Conservation (phyloP, 2,329 filamentous ascomycete genomes). For the Paraphaeosphaeria minitans region DNA sequence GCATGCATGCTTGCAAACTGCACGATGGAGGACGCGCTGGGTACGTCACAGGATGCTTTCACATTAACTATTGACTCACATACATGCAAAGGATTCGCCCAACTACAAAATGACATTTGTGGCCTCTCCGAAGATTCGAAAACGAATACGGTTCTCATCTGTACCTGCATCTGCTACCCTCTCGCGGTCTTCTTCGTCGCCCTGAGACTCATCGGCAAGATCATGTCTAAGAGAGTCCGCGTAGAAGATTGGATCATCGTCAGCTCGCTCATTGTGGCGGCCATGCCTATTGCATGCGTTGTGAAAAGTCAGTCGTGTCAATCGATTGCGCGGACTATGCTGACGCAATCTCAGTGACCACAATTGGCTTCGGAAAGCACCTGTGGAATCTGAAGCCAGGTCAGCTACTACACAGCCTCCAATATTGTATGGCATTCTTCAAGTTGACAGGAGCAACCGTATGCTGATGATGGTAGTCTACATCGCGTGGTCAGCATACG, state of each 20-base stretch:
- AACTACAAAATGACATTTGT: constrained; percentile 28
- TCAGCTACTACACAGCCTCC: constrained; percentile 21
- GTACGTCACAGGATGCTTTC: constrained; percentile 8
- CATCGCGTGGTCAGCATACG: constrained; percentile 27
- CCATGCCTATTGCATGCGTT: constrained; percentile 21
- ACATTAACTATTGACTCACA: neutral
- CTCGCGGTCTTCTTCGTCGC: constrained; percentile 21
- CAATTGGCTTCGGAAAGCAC: constrained; percentile 30
- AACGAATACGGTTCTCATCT: constrained; percentile 18
- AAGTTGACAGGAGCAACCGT: neutral
- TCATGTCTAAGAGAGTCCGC: constrained; percentile 18
- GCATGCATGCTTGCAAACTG: constrained; percentile 34
- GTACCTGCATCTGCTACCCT: constrained; percentile 20
- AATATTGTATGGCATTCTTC: constrained; percentile 17
- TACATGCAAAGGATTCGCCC: neutral
- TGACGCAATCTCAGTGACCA: constrained; percentile 18
- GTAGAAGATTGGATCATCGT: constrained; percentile 22
- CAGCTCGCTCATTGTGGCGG: constrained; percentile 6
- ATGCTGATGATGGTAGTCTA: constrained; percentile 19
- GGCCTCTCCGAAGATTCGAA: constrained; percentile 26
- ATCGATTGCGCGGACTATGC: neutral
- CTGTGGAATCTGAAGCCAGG: constrained; percentile 28
- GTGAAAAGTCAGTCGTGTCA: constrained; percentile 14
- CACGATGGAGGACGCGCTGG: constrained; percentile 30
- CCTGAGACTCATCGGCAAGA: constrained; percentile 18